These are phyloP conservation scores for Nothophaeocryptopus gaeumannii DNA, from an alignment of 2,329 filamentous ascomycete species.

Conservation along the genomic window DNA sequence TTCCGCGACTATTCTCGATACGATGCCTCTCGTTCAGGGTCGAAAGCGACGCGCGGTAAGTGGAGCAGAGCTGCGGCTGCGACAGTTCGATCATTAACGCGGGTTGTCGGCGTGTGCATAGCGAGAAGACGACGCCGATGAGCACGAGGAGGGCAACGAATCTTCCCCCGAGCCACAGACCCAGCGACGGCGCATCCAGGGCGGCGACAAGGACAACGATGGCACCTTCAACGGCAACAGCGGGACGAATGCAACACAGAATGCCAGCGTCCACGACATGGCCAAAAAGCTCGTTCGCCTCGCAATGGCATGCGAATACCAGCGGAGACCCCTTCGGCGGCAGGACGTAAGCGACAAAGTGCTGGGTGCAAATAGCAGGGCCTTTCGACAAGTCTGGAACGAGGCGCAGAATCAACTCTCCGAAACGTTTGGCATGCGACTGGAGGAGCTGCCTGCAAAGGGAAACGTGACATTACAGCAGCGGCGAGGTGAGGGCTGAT, in stretches of 20 bases:
- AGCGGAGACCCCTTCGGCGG: constrained; percentile 56
- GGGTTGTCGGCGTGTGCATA: no score
- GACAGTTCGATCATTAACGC: no score
- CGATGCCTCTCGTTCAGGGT: constrained; percentile 21
- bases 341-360: constrained; percentile 63
- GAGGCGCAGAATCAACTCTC: constrained; percentile 70
- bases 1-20: not conserved
- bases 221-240: constrained; percentile 14
- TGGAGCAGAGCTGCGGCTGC: not conserved
- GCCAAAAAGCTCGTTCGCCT: constrained; percentile 62
- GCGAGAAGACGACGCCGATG: constrained; percentile 23
- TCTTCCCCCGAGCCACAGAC: constrained; percentile 29
- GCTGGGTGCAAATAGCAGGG: constrained; percentile 64
- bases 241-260: constrained; percentile 23
- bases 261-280: constrained; percentile 41
- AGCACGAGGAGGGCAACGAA: not conserved
- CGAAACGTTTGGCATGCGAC: constrained; percentile 82
- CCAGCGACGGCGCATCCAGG: constrained; percentile 30
- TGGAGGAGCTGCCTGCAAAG: constrained; percentile 75
- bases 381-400: constrained; percentile 75
- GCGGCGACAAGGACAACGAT: constrained; percentile 21
- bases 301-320: constrained; percentile 60
- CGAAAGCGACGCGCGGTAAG: constrained; percentile 32
- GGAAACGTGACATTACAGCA: constrained; percentile 81
- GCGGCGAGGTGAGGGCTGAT: constrained; percentile 58